Conservation (phyloP, 176 grass and related monocot genomes). For the sorghum (Sorghum bicolor) region DNA sequence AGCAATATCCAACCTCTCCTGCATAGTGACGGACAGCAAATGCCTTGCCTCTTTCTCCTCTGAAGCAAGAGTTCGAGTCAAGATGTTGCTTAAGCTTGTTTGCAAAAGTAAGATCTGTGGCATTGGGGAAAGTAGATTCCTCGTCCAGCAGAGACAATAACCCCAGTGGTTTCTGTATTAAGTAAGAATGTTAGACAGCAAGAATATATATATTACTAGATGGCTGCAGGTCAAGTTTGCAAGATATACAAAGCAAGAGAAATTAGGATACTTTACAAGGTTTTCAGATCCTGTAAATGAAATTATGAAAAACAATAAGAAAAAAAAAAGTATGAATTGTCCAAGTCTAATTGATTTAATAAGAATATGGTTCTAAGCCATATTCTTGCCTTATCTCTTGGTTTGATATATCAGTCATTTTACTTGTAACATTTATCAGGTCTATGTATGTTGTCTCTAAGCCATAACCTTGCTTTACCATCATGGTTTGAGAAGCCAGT, state of each 20-base stretch:
- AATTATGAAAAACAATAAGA: not conserved
- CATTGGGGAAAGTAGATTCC: conserved; percentile 97
- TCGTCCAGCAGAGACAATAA: conserved; percentile 94
- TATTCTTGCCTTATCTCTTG: not conserved
- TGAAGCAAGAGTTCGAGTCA: conserved; percentile 67
- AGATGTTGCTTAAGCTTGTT: conserved; percentile 95
- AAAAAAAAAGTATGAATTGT: not conserved
- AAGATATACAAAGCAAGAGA: conserved; percentile 6
- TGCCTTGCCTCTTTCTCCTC: conserved; percentile 87
- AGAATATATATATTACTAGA: not conserved
- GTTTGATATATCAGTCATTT: not conserved
- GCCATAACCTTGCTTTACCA: not conserved
- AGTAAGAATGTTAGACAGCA: conserved; percentile 20
- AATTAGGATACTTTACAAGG: not conserved
- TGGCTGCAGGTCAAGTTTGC: not conserved
- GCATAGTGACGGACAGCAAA: conserved; percentile 87
- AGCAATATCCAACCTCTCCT: conserved; percentile 76
- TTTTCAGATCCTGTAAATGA: not conserved
- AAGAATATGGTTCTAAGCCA: not conserved
- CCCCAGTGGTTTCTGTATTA: conserved; percentile 77
- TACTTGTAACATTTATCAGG: not conserved
- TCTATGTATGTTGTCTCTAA: not conserved
- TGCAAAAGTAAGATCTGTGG: conserved; percentile 93
- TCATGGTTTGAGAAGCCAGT: not conserved
- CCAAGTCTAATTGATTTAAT: not conserved